Conservation (phyloP, 257 asterid species). For the Jasminum sambac region DNA sequence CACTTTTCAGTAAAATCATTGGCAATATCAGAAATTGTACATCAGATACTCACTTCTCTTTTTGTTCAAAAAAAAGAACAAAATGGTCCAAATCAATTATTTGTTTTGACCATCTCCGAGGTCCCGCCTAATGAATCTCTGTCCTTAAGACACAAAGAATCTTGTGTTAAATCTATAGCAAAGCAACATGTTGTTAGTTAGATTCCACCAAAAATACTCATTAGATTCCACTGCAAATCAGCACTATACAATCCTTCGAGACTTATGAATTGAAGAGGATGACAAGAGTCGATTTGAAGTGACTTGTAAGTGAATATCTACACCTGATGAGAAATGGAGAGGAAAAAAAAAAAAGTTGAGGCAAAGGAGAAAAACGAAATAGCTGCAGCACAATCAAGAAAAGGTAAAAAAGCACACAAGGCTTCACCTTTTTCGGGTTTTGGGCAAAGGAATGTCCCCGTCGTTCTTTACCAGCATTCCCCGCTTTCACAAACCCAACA, state of each 20-base stretch:
- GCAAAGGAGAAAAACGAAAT: neutral
- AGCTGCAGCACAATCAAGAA: neutral
- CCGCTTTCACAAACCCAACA: no score
- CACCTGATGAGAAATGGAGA: conserved; percentile 4
- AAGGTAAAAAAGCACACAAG: conserved; percentile 12
- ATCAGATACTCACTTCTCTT: conserved; percentile 1
- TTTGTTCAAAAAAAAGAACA: conserved; percentile 2
- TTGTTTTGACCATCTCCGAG: neutral
- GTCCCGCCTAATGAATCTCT: neutral
- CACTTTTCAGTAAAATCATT: neutral
- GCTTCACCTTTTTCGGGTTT: conserved; percentile 38
- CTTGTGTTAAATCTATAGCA: neutral
- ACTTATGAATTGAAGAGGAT: no score
- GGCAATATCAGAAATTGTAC: neutral
- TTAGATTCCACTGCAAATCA: no score
- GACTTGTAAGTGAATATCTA: neutral
- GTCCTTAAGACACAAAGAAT: conserved; percentile 1
- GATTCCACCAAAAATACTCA: neutral
- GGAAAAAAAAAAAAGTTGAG: neutral
- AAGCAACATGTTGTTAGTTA: neutral
- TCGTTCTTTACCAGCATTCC: conserved; percentile 24
- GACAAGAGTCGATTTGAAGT: neutral
- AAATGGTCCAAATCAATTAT: conserved; percentile 3
- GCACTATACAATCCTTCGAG: no score
- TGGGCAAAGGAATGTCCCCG: conserved; percentile 48